Base-by-base conservation (phyloP, 352 stramenopile species). In the Elongisporangium anandrum region DNA sequence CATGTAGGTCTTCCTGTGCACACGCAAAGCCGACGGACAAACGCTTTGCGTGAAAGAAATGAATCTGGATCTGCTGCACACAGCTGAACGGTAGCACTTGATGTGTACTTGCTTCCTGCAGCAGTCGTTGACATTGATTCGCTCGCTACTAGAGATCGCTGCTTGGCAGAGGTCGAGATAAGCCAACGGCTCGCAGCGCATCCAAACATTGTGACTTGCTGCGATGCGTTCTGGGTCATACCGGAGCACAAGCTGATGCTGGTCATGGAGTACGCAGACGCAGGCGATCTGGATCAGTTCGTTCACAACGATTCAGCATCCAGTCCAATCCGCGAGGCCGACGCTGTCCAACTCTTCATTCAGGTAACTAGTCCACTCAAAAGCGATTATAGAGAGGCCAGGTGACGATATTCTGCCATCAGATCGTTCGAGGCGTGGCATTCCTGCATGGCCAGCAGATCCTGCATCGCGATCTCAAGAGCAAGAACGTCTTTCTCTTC, bases 401-500 rank as follows among this genome's bases (percentile, higher is more conserved):
- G 4, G 22, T 53, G 20, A 53, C 19, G 2, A 17, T 26, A 20
- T 9, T 34, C 22, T 2, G 9, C 13, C 6, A 51, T 10, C 58
- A 86, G 59, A 94, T 99, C 41, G 81, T 81, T 17, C 64, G 91
- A 10, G 97, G 95, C 2, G 85, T 99, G 12, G 63, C 81, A 7
- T 84, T 88, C 59, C 57, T 95, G 20, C 85, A 95, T 38, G 45
- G 52, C 0, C 59, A 74, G 5, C 57, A 69, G 50, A 66, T 93
- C 52, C 66, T 91, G 1, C 94, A 96, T 61, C 87, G 90, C 19
- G 90, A 97, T 54, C 69, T 97, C 19, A 97, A 97, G 69, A 72
- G 78, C 34, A 81, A 91, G 52, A 97, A 97, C 57, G 57, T 95
- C 0, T 86, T 97, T 51, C 63, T 92, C 13, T 89, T 97, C 65